A percentile compares a stretch with the other conserved stretches of the same genome.
phyloP scores from a whole-genome alignment of 139 green algal species.

The Coccomyxa sp. region DNA sequence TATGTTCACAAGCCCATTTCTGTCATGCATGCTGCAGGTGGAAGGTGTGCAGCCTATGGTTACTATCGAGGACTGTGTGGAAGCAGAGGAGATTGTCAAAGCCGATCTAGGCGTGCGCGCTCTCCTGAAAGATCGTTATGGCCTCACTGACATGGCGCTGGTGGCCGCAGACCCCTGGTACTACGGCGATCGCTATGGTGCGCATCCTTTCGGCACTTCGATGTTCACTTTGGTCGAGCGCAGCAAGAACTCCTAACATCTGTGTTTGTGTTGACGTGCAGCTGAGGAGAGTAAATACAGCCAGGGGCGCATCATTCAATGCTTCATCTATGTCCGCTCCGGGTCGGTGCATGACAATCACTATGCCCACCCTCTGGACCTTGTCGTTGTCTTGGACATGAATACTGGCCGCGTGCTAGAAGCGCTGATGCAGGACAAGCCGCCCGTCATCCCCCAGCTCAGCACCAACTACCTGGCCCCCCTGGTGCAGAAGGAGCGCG shows the following conservation, averaged over 20 bases:
- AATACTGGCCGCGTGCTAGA: constrained; percentile 40
- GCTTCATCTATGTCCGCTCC: constrained; percentile 67
- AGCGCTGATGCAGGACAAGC: neutral
- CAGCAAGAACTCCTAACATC: no score
- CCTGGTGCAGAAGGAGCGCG: neutral
- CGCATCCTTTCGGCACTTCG: neutral
- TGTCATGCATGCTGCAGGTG: constrained; percentile 30
- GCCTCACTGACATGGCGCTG: constrained; percentile 49
- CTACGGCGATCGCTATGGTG: constrained; percentile 21
- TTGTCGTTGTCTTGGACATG: constrained; percentile 66
- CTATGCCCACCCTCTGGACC: constrained; percentile 76
- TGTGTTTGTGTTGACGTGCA: neutral
- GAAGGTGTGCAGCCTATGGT: constrained; percentile 61
- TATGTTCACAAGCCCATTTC: no score
- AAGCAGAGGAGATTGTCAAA: constrained; percentile 61
- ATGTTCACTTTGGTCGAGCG: neutral
- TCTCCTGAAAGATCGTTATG: constrained; percentile 61
- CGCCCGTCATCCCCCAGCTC: constrained; percentile 17
- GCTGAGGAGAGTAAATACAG: constrained; percentile 4
- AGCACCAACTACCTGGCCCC: constrained; percentile 41
- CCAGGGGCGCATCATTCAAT: constrained; percentile 44
- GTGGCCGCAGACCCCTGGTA: constrained; percentile 68
- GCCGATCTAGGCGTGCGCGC: constrained; percentile 28
- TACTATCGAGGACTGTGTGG: constrained; percentile 59
- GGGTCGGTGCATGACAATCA: constrained; percentile 55